phyloP scores from a whole-genome alignment of 1,284 basidiomycete genomes.

The Ustilago curta region DNA sequence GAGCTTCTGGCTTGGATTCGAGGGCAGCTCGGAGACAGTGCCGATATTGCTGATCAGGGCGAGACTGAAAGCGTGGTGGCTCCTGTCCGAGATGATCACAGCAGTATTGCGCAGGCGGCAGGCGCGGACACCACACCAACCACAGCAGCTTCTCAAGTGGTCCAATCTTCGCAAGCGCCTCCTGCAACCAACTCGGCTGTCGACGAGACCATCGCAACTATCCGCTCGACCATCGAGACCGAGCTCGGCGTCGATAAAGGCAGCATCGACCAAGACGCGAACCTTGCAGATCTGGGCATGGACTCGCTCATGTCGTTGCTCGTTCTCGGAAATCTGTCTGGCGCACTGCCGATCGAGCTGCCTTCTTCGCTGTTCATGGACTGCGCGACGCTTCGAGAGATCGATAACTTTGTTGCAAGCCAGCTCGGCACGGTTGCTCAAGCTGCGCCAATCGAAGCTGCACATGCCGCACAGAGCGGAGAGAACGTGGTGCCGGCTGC shows the following conservation, averaged over 20 bases:
- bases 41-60: constrained; percentile 2
- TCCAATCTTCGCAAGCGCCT: not conserved
- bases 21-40: constrained; percentile 21
- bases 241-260: constrained; percentile 44
- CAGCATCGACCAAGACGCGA: constrained; percentile 29
- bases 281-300: constrained; percentile 48
- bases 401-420: constrained; percentile 12
- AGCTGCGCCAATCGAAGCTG: not conserved
- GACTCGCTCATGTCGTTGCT: constrained; percentile 56
- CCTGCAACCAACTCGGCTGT: constrained; percentile 7
- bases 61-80: not conserved
- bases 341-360: constrained; percentile 32
- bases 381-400: constrained; percentile 34
- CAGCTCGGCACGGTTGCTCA: constrained; percentile 4
- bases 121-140: not conserved
- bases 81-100: not conserved
- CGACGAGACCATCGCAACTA: constrained; percentile 17
- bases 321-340: constrained; percentile 44
- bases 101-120: not conserved
- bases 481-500: not conserved
- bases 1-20: constrained; percentile 40
- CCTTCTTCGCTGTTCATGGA: constrained; percentile 50
- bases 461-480: not conserved
- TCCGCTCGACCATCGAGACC: constrained; percentile 35
- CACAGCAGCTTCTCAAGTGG: not conserved